A percentile compares a stretch with the other conserved stretches of the same genome.
Conservation (phyloP, 768 basidiomycete genomes). For the Mrakia hoshinonis region DNA sequence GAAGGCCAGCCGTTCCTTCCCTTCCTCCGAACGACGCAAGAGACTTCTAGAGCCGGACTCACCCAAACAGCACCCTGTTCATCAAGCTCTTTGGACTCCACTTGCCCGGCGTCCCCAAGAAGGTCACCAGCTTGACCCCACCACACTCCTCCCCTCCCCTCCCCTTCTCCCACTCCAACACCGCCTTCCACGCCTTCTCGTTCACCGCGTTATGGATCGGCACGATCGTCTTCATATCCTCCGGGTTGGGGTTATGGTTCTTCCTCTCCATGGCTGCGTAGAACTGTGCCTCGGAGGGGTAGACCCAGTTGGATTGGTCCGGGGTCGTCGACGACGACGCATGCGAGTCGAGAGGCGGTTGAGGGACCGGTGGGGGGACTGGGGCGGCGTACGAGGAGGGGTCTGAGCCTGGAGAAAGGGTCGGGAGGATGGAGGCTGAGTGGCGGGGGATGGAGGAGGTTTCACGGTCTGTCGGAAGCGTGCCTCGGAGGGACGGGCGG, state of each 20-base stretch:
- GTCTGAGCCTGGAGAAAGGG: conserved; percentile 9
- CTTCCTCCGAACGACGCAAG: not conserved
- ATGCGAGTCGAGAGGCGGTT: not conserved
- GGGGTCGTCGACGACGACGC: conserved; percentile 36
- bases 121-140: conserved; percentile 43
- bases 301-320: conserved; percentile 74
- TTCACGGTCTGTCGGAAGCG: conserved; percentile 65
- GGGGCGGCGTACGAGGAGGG: conserved; percentile 15
- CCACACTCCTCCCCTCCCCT: conserved; percentile 68
- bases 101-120: conserved; percentile 78
- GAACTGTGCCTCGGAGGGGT: conserved; percentile 97
- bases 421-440: conserved; percentile 21
- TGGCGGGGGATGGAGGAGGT: conserved; percentile 76
- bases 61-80: conserved; percentile 75
- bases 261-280: conserved; percentile 94
- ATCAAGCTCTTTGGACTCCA: conserved; percentile 69
- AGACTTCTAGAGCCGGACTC: conserved; percentile 34
- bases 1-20: too few relatives aligned
- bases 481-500: conserved; percentile 4
- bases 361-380: conserved; percentile 21
- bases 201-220: conserved; percentile 99
- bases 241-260: conserved; percentile 72
- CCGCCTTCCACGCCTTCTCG: conserved; percentile 78
- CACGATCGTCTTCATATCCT: conserved; percentile 92
- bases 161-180: conserved; percentile 71